Evolutionary conservation across 169 alveolate species (phyloP), one percentile per base, ranked within the genome.

Genomic region (Plasmodium falciparum): DNA sequence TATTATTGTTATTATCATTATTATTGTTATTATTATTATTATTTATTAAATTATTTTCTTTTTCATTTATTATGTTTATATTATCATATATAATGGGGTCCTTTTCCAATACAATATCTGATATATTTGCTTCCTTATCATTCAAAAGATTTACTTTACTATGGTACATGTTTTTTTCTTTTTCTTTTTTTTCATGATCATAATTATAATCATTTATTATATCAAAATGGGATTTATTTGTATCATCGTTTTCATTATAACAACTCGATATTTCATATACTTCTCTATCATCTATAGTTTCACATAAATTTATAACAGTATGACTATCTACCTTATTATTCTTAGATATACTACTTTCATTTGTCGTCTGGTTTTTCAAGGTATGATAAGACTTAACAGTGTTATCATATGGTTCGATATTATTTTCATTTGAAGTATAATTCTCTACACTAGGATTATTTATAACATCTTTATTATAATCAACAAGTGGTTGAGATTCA

Each of bases 201-300:
- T 5, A 5, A 39, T 39, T 6, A 39, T 39, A 39, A 39, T 39
- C 47, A 39, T 39, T 5, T 39, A 39, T 39, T 39, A 39, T 39
- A 39, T 39, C 11, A 39, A 39, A 39, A 39, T 39, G 5, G 11
- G 65, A 56, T 13, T 50, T 2, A 49, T 9, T 56, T 20, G 58
- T 45, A 43, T 78, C 43, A 47, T 78, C 65, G 12, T 50, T 17
- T 26, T 78, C 73, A 50, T 65, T 70, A 65, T 39, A 12, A 13
- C 50, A 39, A 59, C 66, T 65, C 29, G 75, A 66, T 33, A 69
- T 29, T 24, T 67, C 71, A 22, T 39, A 49, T 61, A 69, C 52
- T 22, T 54, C 83, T 6, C 11, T 29, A 43, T 17, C 22, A 83
- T 61, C 15, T 33, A 52, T n/a, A 39, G 12, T 20, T 17, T 80